Conservation (phyloP, 2,329 filamentous ascomycete species). For the Trichoderma asperellum region DNA sequence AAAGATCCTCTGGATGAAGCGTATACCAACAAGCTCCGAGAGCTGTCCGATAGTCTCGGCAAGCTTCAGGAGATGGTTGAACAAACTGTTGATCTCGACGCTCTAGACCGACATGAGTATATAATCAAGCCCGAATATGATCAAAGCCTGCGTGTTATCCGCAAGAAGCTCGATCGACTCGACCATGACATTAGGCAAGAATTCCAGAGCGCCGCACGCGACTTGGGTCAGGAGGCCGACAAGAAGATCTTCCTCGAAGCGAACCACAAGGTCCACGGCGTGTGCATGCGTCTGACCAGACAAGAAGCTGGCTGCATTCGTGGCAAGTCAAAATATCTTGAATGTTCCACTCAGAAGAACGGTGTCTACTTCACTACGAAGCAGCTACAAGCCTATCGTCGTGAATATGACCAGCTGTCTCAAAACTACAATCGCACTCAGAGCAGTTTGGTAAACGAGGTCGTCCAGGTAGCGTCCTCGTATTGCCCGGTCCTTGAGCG, state of each 20-base stretch:
- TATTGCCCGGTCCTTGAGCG: slow-evolving; percentile 93
- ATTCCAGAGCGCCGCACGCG: slow-evolving; percentile 73
- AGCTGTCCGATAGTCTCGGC: slow-evolving; percentile 75
- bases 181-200: slow-evolving; percentile 82
- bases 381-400: slow-evolving; percentile 74
- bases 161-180: slow-evolving; percentile 85
- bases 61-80: slow-evolving; percentile 98
- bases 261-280: slow-evolving; percentile 92
- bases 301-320: slow-evolving; percentile 91
- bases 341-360: slow-evolving; percentile 98
- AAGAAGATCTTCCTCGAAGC: slow-evolving; percentile 96
- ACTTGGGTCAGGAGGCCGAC: slow-evolving; percentile 89
- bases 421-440: slow-evolving; percentile 96
- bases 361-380: slow-evolving; percentile 97
- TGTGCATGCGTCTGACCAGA: slow-evolving; percentile 92
- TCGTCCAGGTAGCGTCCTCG: slow-evolving; percentile 89
- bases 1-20: slow-evolving; percentile 82
- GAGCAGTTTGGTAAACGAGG: slow-evolving; percentile 85
- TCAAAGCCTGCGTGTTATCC: slow-evolving; percentile 82
- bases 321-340: slow-evolving; percentile 86
- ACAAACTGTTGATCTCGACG: slow-evolving; percentile 93
- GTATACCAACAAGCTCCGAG: slow-evolving; percentile 82
- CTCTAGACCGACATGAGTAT: slow-evolving; percentile 95
- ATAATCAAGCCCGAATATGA: slow-evolving; percentile 99
- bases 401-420: slow-evolving; percentile 92